Base-by-base conservation (phyloP, 805 yeast species). In the Debaryomyces prosopidis region DNA sequence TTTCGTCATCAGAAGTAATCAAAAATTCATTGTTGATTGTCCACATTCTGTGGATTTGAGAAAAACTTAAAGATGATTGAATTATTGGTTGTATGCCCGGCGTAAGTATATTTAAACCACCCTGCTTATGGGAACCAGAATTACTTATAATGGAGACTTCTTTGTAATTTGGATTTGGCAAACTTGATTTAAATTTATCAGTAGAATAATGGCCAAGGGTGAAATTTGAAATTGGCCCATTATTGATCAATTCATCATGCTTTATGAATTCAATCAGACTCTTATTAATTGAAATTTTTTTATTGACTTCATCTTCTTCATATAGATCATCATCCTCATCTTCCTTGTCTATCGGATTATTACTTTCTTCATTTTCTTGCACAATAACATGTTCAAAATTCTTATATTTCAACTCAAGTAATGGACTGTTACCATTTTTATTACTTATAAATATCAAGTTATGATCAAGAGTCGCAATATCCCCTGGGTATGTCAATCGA, bases 11-110 rank as follows among this genome's bases (percentile, higher is more conserved):
- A 0, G 95, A 85, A 0, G 95, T 85, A 16, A 89, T 75, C 39
- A 89, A 68, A 57, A 77, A 87, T 49, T 75, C 76, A 56, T 81
- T 81, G 47, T 70, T 65, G 23, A 88, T 63, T 35, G 87, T 85
- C 96, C 96, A 90, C 55, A 87, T 75, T 53, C 84, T 80, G 51
- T 84, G 80, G 28, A 86, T 84, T 58, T 82, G 85, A 16, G 85
- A 84, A 56, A 87, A 87, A 48, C 80, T 82, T 43, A 88, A 72
- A 2, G 90, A 82, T 2, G 88, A 80, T 42, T 80, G 77, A 7
- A 89, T 78, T 0, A 60, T 62, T 0, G 96, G 96, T 47, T 82
- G 82, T 11, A 89, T 74, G 3, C 85, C 74, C 5, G 89, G 88
- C 19, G 82, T 77, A 47, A 88, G 75, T 3, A 85, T 73, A 28